Percentiles rank a stretch among this genome's conserved stretches.
phyloP scores from a whole-genome alignment of 805 yeast genomes.

The Saccharomycopsis fodiens region DNA sequence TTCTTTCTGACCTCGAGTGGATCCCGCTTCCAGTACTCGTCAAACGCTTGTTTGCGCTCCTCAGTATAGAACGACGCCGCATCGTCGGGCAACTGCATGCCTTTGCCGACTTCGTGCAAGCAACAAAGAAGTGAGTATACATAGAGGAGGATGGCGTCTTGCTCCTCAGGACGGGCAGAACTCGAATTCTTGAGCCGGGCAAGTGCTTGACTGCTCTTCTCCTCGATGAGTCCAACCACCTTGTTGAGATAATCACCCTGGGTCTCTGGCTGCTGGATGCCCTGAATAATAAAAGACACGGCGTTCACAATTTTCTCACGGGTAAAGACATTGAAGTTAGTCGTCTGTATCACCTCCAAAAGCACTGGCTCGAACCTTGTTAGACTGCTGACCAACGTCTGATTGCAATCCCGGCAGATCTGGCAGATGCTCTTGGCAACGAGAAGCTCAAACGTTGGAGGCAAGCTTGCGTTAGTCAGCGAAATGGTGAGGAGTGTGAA shows the following conservation, averaged over 20 bases:
- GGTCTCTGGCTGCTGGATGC: constrained; percentile 38
- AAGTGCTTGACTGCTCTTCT: constrained; percentile 8
- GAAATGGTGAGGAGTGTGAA: constrained; percentile 33
- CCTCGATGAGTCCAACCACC: constrained; percentile 28
- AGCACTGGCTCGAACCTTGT: constrained; percentile 43
- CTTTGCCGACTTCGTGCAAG: constrained; percentile 64
- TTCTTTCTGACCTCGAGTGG: constrained; percentile 37
- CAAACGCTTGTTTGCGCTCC: constrained; percentile 23
- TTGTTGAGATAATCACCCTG: constrained; percentile 34
- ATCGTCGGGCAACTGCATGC: constrained; percentile 54
- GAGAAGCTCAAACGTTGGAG: constrained; percentile 1
- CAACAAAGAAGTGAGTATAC: constrained; percentile 52
- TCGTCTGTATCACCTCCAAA: constrained; percentile 37
- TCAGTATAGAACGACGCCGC: constrained; percentile 27
- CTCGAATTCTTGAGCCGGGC: constrained; percentile 2
- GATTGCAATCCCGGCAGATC: constrained; percentile 49
- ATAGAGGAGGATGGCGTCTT: constrained; percentile 34
- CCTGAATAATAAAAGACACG: constrained; percentile 54
- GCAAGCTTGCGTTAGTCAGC: constrained; percentile 12
- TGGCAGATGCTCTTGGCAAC: constrained; percentile 40
- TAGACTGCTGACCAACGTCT: constrained; percentile 33
- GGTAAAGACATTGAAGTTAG: constrained; percentile 35
- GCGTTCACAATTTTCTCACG: constrained; percentile 57
- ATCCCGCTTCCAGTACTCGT: constrained; percentile 43
- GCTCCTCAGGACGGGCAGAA: neutral